These are phyloP conservation scores for Fusarium paranaense DNA, from an alignment of 2,329 filamentous ascomycete species.

Conservation along the genomic window DNA sequence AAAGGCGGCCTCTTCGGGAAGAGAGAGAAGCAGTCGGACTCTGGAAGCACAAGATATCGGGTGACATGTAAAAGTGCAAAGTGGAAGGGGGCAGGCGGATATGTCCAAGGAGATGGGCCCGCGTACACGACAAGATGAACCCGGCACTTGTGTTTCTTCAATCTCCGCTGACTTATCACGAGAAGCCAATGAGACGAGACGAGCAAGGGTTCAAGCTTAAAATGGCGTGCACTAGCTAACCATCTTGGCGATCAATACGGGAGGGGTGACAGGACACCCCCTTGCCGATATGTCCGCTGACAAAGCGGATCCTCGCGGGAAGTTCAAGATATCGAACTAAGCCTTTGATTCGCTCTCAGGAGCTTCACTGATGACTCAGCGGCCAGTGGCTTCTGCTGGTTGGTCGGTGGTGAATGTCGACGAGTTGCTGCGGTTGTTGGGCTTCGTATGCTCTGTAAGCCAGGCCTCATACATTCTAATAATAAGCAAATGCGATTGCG, in stretches of 20 bases:
- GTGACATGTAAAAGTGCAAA: background rate
- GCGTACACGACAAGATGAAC: background rate
- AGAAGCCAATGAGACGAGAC: rapidly evolving
- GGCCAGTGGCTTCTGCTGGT: background rate
- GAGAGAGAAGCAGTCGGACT: background rate
- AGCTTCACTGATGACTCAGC: background rate
- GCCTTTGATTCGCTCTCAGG: background rate
- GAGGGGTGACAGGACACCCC: background rate
- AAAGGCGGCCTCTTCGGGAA: background rate
- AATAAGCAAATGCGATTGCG: background rate
- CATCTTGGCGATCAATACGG: background rate
- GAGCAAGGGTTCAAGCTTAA: background rate
- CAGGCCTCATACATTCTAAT: background rate
- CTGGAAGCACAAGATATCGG: background rate
- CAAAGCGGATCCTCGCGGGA: background rate
- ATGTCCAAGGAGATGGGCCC: background rate
- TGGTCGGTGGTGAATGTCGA: background rate
- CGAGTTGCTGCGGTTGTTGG: background rate
- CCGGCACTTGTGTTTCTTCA: background rate
- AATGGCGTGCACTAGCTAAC: background rate
- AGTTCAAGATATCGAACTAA: background rate
- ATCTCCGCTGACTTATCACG: background rate
- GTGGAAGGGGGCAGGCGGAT: background rate
- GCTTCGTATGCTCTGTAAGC: background rate
- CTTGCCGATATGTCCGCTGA: background rate